These are phyloP conservation scores for Corchorus olitorius DNA, from an alignment of 345 rosid species.

Conservation along the genomic window DNA sequence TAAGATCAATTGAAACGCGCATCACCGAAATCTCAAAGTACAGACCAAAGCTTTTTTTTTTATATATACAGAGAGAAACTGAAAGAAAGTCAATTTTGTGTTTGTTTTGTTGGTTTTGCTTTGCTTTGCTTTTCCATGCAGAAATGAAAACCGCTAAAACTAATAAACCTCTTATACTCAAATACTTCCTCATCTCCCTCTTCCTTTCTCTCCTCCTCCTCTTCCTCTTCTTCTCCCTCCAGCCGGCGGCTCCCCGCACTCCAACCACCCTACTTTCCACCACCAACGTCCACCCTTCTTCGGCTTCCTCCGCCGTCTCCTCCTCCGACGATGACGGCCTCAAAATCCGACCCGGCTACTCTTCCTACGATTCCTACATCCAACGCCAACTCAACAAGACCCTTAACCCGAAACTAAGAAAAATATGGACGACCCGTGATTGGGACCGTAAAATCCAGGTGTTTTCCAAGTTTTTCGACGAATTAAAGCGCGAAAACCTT, in stretches of 20 bases:
- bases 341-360: conserved; percentile 69
- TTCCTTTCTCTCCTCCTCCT: conserved; percentile 41
- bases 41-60: neutral
- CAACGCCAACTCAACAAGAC: conserved; percentile 96
- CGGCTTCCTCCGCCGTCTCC: conserved; percentile 3
- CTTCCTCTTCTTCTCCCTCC: conserved; percentile 41
- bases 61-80: neutral
- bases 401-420: conserved; percentile 74
- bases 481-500: conserved; percentile 36
- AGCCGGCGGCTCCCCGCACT: conserved; percentile 19
- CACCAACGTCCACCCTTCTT: conserved; percentile 6
- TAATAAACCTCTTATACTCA: conserved; percentile 9
- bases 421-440: conserved; percentile 83
- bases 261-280: neutral
- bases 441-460: conserved; percentile 85
- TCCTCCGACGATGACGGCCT: conserved; percentile 36
- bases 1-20: neutral
- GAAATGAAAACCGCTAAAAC: neutral
- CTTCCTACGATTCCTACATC: conserved; percentile 81
- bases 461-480: conserved; percentile 60
- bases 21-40: neutral
- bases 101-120: neutral
- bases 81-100: neutral
- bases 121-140: neutral
- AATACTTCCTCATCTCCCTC: conserved; percentile 38